Percentiles rank a stretch among this genome's conserved stretches.
These are phyloP conservation scores for Paxillus rubicundulus DNA, from an alignment of 768 basidiomycete genomes.

Conservation along the genomic window DNA sequence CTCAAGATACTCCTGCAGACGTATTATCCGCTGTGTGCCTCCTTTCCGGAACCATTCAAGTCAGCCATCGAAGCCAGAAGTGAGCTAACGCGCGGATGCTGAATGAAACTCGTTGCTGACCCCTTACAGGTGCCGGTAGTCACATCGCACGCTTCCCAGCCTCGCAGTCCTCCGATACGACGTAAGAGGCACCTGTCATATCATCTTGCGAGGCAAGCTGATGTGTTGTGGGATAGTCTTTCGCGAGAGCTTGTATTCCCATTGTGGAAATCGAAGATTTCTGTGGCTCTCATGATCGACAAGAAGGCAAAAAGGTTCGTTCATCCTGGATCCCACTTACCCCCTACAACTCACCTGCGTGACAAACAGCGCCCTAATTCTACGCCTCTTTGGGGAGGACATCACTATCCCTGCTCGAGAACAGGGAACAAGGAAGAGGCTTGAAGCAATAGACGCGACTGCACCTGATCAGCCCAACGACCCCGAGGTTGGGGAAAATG, in stretches of 20 bases:
- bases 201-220: not conserved
- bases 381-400: constrained; percentile 82
- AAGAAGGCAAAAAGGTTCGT: constrained; percentile 91
- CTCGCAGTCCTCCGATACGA: constrained; percentile 48
- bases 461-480: not conserved
- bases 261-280: constrained; percentile 90
- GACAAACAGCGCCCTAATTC: constrained; percentile 69
- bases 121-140: constrained; percentile 56
- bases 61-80: constrained; percentile 50
- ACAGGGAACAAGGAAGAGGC: constrained; percentile 25
- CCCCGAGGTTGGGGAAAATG: constrained; percentile 1
- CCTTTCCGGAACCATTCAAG: constrained; percentile 61
- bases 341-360: not conserved
- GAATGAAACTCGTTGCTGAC: not conserved
- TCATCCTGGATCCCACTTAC: no score
- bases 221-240: constrained; percentile 41
- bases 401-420: constrained; percentile 54
- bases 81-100: constrained; percentile 26
- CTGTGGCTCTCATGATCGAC: constrained; percentile 89
- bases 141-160: constrained; percentile 69
- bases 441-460: not conserved
- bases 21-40: constrained; percentile 77
- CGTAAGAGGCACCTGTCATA: constrained; percentile 41
- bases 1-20: constrained; percentile 67
- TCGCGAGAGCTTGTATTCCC: constrained; percentile 86